Evolutionary conservation across 78 protist species (phyloP).

Genomic region (Dictyostelium discoideum): dicty_2.7 NC_007089.4:2441501-2442000

Average conservation of each 20-base stretch:
- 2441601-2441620: too few species aligned
- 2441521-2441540: too few species aligned
- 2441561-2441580: not conserved
- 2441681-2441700: not conserved
- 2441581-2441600: not conserved
- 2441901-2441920: not conserved
- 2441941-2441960: not conserved
- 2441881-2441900: not conserved
- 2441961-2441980: conserved; percentile 3
- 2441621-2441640: not conserved
- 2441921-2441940: not conserved
- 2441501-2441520: too few species aligned
- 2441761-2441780: not conserved
- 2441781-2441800: not conserved
- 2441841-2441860: conserved; percentile 25
- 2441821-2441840: not conserved
- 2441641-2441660: not conserved
- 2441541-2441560: too few species aligned
- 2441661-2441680: too few species aligned
- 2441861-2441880: conserved; percentile 31
- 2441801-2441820: not conserved
- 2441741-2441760: not conserved
- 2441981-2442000: not conserved
- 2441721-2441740: not conserved
- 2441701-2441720: not conserved